A percentile compares a stretch with the other conserved stretches of the same genome.
Conservation (phyloP, 1,284 basidiomycete genomes). For the Lignosus rhinocerotis region DNA sequence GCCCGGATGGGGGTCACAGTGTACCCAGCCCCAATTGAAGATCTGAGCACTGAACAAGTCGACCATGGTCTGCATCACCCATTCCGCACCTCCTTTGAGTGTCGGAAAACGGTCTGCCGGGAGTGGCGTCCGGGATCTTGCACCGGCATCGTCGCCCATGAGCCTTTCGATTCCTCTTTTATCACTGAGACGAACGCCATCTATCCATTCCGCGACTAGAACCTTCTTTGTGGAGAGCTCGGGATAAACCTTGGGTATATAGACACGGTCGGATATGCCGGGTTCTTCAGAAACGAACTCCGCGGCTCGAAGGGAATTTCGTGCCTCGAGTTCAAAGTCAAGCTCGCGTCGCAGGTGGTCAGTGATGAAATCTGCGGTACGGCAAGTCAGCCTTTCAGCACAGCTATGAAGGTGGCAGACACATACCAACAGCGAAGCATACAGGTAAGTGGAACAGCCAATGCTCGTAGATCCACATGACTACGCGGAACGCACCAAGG, state of each 20-base stretch:
- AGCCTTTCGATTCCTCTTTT: slow-evolving; percentile 51
- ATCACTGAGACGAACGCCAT: slow-evolving; percentile 79
- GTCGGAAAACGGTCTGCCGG: slow-evolving; percentile 30
- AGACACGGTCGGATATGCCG: slow-evolving; percentile 65
- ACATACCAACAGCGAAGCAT: slow-evolving; percentile 71
- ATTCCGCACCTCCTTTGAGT: slow-evolving; percentile 63
- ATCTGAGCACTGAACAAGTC: slow-evolving; percentile 84
- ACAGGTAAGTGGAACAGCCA: slow-evolving; percentile 78
- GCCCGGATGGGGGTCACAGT: slow-evolving; percentile 77
- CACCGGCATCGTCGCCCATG: slow-evolving; percentile 50
- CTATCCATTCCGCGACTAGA: slow-evolving; percentile 88
- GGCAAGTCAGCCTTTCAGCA: background rate
- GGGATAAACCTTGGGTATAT: slow-evolving; percentile 78
- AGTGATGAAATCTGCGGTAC: slow-evolving; percentile 68
- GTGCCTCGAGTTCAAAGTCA: slow-evolving; percentile 75
- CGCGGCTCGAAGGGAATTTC: slow-evolving; percentile 64
- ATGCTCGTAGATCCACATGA: slow-evolving; percentile 76
- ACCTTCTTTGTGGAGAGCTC: slow-evolving; percentile 75
- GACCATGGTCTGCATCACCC: slow-evolving; percentile 78
- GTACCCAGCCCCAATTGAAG: slow-evolving; percentile 87
- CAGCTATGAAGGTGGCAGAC: background rate
- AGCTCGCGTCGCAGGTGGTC: slow-evolving; percentile 82
- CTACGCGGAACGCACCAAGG: slow-evolving; percentile 59
- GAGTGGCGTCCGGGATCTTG: slow-evolving; percentile 17
- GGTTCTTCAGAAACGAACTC: slow-evolving; percentile 64